Percentiles rank a stretch among this genome's conserved stretches.
Conservation (phyloP, 2,329 filamentous ascomycete species). For the Pseudocercospora fijiensis region DNA sequence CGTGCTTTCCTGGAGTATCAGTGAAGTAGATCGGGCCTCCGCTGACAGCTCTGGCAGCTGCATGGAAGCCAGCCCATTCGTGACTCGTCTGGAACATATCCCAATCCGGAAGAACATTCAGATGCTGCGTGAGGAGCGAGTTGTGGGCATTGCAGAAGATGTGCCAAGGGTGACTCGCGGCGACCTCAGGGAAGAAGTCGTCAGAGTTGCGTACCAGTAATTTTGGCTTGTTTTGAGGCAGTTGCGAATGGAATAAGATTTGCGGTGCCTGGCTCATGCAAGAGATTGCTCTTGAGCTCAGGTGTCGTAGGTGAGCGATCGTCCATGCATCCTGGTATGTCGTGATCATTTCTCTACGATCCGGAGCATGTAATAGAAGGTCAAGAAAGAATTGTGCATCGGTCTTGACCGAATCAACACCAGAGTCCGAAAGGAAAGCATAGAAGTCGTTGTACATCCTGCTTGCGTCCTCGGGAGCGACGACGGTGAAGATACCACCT, state of each 20-base stretch:
- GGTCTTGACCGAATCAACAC: conserved; percentile 86
- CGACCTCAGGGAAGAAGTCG: conserved; percentile 85
- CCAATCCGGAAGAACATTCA: conserved; percentile 86
- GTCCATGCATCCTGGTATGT: conserved; percentile 86
- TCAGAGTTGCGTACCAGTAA: conserved; percentile 82
- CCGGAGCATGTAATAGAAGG: conserved; percentile 64
- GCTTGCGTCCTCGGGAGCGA: conserved; percentile 71
- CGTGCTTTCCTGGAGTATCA: conserved; percentile 79
- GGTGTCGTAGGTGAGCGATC: conserved; percentile 72
- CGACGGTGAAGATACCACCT: conserved; percentile 67
- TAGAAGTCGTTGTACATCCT: conserved; percentile 92
- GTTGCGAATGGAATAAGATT: conserved; percentile 78
- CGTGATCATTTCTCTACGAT: conserved; percentile 68
- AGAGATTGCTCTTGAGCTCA: conserved; percentile 75
- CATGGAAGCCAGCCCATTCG: conserved; percentile 77
- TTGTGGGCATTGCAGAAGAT: conserved; percentile 94
- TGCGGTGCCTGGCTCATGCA: conserved; percentile 94
- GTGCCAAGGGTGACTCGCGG: conserved; percentile 86
- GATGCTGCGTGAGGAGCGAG: conserved; percentile 72
- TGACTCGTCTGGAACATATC: conserved; percentile 71
- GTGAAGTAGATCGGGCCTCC: conserved; percentile 95
- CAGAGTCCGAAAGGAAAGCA: conserved; percentile 68
- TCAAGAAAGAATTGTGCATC: conserved; percentile 92
- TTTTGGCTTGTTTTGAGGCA: conserved; percentile 71
- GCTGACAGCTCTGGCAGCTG: conserved; percentile 82